Conservation (phyloP, 208 protist species). For the Cochliopodium minus region DNA sequence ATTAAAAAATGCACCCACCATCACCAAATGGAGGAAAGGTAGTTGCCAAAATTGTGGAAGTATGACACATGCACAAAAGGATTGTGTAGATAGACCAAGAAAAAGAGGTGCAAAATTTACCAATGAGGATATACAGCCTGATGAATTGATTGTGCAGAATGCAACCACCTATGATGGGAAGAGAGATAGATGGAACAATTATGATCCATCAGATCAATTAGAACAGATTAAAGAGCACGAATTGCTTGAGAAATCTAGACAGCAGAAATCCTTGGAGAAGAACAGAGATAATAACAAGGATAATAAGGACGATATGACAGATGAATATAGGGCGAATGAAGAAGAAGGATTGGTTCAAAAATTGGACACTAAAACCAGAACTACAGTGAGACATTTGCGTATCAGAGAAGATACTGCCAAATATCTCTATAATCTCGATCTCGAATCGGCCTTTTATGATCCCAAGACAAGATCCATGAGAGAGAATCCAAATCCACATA, state of each 20-base stretch:
- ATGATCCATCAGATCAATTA: constrained; percentile 36
- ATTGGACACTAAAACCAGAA: constrained; percentile 29
- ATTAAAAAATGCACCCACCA: constrained; percentile 34
- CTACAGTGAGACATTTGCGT: constrained; percentile 50
- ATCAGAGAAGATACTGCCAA: constrained; percentile 79
- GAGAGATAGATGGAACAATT: constrained; percentile 59
- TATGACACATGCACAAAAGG: constrained; percentile 77
- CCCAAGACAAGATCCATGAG: constrained; percentile 73
- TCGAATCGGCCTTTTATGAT: constrained; percentile 71
- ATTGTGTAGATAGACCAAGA: constrained; percentile 75
- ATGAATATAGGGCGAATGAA: constrained; percentile 1
- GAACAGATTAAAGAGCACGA: constrained; percentile 30
- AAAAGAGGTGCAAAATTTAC: constrained; percentile 34
- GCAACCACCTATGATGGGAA: constrained; percentile 44
- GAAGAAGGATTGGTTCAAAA: background rate
- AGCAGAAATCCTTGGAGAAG: too few species aligned
- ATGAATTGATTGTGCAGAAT: constrained; percentile 25
- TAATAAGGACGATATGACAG: too few species aligned
- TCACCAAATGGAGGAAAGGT: constrained; percentile 72
- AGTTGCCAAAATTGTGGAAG: constrained; percentile 95
- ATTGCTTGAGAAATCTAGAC: constrained; percentile 19
- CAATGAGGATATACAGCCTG: constrained; percentile 31
- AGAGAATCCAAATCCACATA: constrained; percentile 41
- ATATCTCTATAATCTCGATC: constrained; percentile 66
- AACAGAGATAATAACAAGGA: too few species aligned